Evolutionary conservation across 2,329 filamentous ascomycete genomes (phyloP), one percentile per base, ranked within the genome.

Genomic region (Helicocarpus griseus): DNA sequence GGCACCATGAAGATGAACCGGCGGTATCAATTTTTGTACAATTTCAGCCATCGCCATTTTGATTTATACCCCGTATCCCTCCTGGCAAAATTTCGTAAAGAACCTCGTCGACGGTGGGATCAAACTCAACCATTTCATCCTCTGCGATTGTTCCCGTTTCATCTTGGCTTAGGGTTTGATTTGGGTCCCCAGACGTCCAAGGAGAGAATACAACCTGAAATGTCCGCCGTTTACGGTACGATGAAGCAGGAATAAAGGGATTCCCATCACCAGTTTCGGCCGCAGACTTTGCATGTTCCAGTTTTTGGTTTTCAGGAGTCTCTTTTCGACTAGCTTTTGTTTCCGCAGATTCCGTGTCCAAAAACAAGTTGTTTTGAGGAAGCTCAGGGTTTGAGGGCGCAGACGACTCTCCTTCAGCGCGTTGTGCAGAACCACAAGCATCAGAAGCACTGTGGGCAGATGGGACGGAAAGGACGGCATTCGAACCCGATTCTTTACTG

Each of bases 171-270:
- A 50, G 11, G 3, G 28, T 13, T 17, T 26, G 31, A 13, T 24
- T 5, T 28, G 44, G 53, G 5, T 51, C 47, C 1, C 76, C 77
- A 2, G 72, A 69, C 3, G 79, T 79, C 78, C 94, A 93, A 1
- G 87, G 80, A 46, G 89, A 86, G 72, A 95, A 97, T 1, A 95
- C 91, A 7, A 97, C 80, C 67, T 90, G 94, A 76, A 95, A 82
- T 74, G 82, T 88, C 53, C 91, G 75, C 56, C 78, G 78, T 51
- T 40, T 51, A 28, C 49, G 49, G 31, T 36, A 36, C 26, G 19
- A 22, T 26, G 44, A 14, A 4, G 11, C 14, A 17, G 31, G 13
- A 13, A 35, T 13, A 36, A 19, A 36, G 24, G 22, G 13, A 26
- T 3, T n/a, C 11, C 17, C 31, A 26, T 36, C 22, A 36, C 5